A percentile compares a stretch with the other conserved stretches of the same genome.
phyloP scores from a whole-genome alignment of 345 rosid species.

The Pistacia integerrima region DNA sequence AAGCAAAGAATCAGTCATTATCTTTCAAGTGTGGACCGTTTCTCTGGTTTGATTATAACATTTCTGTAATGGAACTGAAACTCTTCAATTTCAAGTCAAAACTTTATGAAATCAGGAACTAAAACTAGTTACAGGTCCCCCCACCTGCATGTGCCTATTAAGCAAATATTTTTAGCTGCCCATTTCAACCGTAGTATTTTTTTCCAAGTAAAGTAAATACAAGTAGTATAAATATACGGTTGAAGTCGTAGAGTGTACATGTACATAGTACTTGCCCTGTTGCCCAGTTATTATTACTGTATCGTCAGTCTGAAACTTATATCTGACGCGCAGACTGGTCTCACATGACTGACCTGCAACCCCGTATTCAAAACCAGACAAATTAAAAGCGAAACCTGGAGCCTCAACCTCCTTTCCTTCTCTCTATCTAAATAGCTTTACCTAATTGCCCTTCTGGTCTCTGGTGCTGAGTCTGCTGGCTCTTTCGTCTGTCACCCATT shows the following conservation, averaged over 20 bases:
- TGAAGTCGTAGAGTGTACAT: not conserved
- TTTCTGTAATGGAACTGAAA: not conserved
- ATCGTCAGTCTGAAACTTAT: slow-evolving; percentile 19
- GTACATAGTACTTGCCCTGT: not conserved
- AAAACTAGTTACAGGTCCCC: slow-evolving; percentile 4
- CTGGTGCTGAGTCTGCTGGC: not conserved
- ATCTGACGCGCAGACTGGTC: slow-evolving; percentile 37
- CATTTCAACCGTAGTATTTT: not conserved
- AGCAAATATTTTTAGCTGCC: not conserved
- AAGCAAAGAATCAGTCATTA: not conserved
- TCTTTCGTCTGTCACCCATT: slow-evolving; percentile 24
- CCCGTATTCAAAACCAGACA: slow-evolving; percentile 18
- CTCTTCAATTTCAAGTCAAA: slow-evolving; percentile 8
- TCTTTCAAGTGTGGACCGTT: not conserved
- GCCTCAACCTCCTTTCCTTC: slow-evolving; percentile 7
- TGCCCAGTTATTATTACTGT: not conserved
- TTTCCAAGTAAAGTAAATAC: too few species aligned
- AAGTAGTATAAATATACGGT: too few species aligned
- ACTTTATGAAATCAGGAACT: not conserved
- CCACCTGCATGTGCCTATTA: not conserved
- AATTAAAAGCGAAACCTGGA: slow-evolving; percentile 15
- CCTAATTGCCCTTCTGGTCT: not conserved
- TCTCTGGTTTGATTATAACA: not conserved
- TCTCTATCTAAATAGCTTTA: slow-evolving; percentile 8
- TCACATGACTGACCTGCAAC: slow-evolving; percentile 50